phyloP scores from a whole-genome alignment of 176 grass and related monocot genomes.

The Oropetium thomaeum region DNA sequence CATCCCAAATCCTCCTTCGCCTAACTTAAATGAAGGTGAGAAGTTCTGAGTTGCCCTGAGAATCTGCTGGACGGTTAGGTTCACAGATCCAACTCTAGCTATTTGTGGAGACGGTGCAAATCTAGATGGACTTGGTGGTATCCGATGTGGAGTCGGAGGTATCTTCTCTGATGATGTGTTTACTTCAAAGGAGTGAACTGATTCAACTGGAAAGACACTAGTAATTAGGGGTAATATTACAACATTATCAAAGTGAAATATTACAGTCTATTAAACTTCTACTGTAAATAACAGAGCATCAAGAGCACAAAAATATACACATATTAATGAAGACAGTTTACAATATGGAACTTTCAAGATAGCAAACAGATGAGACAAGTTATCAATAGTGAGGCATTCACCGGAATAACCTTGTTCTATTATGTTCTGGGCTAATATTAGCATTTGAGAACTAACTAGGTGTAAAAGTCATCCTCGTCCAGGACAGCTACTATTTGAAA shows the following conservation, averaged over 20 bases:
- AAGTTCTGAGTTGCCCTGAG: constrained; percentile 89
- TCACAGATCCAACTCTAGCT: constrained; percentile 64
- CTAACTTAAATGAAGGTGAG: constrained; percentile 74
- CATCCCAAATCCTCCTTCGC: constrained; percentile 94
- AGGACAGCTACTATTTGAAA: background rate
- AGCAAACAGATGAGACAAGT: background rate
- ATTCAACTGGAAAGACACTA: constrained; percentile 54
- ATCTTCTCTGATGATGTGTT: constrained; percentile 85
- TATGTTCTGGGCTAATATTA: background rate
- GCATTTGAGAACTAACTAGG: background rate
- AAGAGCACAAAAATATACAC: background rate
- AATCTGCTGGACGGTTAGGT: constrained; percentile 75
- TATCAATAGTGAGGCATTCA: background rate
- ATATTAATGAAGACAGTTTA: background rate
- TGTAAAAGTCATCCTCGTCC: background rate
- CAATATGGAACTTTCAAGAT: background rate
- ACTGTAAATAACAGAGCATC: background rate
- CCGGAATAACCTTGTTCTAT: background rate
- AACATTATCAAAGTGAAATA: background rate
- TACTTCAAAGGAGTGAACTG: constrained; percentile 62
- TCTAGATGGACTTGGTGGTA: constrained; percentile 98
- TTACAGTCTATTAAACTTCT: background rate
- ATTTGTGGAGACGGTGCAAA: constrained; percentile 79
- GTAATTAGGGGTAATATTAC: constrained; percentile 12
- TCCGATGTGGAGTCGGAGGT: constrained; percentile 60